phyloP scores from a whole-genome alignment of 352 stramenopile species.

The Phytophthora citrophthora region DNA sequence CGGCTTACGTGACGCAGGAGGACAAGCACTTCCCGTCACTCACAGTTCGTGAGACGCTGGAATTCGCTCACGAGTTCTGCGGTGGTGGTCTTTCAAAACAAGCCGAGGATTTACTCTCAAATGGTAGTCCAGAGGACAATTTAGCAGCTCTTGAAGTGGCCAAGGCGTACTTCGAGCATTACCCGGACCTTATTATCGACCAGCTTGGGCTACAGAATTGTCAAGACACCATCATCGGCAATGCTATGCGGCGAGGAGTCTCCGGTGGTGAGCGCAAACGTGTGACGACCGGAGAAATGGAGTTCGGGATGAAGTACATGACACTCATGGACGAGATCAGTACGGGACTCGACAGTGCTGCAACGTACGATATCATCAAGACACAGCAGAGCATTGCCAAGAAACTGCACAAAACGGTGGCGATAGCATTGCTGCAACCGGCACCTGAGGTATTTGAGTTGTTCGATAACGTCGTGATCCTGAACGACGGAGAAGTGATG shows the following conservation, averaged over 20 bases:
- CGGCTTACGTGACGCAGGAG: conserved; percentile 35
- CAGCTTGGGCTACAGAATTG: conserved; percentile 52
- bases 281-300: conserved; percentile 91
- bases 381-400: conserved; percentile 55
- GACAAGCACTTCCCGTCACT: conserved; percentile 35
- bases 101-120: conserved; percentile 49
- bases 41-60: conserved; percentile 42
- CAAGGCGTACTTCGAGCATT: conserved; percentile 29
- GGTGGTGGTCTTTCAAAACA: conserved; percentile 26
- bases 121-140: conserved; percentile 38
- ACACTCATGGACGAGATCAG: conserved; percentile 84
- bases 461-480: conserved; percentile 58
- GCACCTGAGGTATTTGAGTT: conserved; percentile 60
- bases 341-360: conserved; percentile 60
- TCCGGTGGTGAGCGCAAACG: conserved; percentile 91
- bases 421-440: conserved; percentile 84
- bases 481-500: conserved; percentile 33
- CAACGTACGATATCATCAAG: conserved; percentile 67
- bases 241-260: conserved; percentile 64
- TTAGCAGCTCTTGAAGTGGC: conserved; percentile 35
- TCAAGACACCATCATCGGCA: conserved; percentile 63
- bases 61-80: conserved; percentile 78
- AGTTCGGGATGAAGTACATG: conserved; percentile 81
- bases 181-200: conserved; percentile 46
- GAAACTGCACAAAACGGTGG: conserved; percentile 50